Conservation (phyloP, 106 monocot species). For the Dendrobium chrysotoxum region DNA sequence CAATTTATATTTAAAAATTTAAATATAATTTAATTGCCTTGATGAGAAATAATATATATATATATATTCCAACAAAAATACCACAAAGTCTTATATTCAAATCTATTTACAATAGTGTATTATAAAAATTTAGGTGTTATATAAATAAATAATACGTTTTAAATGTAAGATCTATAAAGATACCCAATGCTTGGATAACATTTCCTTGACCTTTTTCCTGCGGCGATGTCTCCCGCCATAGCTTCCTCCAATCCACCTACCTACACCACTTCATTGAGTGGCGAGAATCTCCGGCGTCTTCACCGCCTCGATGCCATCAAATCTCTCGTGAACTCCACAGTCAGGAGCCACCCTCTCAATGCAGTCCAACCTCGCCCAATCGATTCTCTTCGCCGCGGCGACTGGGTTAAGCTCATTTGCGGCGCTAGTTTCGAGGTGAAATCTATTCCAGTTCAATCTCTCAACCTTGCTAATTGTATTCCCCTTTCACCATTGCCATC, state of each 20-base stretch:
- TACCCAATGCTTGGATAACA: too few relatives aligned
- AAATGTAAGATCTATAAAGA: too few relatives aligned
- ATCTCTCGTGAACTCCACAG: conserved; percentile 4
- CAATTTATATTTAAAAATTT: too few relatives aligned
- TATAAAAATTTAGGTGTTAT: too few relatives aligned
- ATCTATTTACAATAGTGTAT: too few relatives aligned
- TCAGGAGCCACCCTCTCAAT: neutral
- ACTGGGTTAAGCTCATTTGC: conserved; percentile 57
- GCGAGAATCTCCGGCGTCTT: neutral
- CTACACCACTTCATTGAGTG: neutral
- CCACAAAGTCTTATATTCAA: too few relatives aligned
- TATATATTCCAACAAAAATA: too few relatives aligned
- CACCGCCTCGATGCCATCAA: neutral
- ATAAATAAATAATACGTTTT: too few relatives aligned
- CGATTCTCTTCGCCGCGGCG: conserved; percentile 36
- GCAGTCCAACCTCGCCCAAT: conserved; percentile 6
- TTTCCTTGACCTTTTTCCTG: too few relatives aligned
- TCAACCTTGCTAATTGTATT: neutral
- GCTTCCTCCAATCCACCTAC: neutral
- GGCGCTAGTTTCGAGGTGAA: conserved; percentile 57
- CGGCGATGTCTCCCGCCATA: too few relatives aligned
- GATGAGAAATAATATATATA: too few relatives aligned
- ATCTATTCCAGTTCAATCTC: neutral
- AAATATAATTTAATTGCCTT: too few relatives aligned
- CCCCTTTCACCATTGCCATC: neutral